Evolutionary conservation across 495 filamentous ascomycete species (phyloP).

Genomic region (Glutinoglossum americanum): DNA sequence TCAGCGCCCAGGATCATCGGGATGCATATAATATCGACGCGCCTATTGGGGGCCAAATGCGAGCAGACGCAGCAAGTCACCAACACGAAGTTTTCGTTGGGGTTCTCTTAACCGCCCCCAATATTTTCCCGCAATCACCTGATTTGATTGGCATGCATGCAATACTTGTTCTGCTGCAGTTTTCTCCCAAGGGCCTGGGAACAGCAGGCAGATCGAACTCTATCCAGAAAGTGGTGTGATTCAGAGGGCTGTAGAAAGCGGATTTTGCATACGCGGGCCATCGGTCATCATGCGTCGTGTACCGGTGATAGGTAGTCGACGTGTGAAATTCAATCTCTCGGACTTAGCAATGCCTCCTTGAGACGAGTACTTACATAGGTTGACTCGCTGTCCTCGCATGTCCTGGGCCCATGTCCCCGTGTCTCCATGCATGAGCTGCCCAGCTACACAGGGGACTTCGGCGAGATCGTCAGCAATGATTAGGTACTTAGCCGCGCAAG

Average conservation of each 20-base stretch:
- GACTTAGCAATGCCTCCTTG: too few relatives aligned
- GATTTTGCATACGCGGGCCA: too few relatives aligned
- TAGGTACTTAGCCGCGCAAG: background rate
- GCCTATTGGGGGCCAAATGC: background rate
- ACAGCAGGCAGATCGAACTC: background rate
- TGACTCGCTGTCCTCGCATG: background rate
- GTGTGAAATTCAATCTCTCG: too few relatives aligned
- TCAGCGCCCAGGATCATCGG: background rate
- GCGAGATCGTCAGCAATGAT: background rate
- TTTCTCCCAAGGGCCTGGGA: background rate
- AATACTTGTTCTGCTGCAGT: background rate
- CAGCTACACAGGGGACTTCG: too few relatives aligned
- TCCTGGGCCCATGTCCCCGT: background rate
- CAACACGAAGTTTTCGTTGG: background rate
- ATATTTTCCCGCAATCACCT: background rate
- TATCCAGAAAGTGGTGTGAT: background rate
- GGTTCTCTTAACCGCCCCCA: background rate
- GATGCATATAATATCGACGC: background rate
- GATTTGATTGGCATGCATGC: background rate
- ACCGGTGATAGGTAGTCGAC: too few relatives aligned
- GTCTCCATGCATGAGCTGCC: background rate
- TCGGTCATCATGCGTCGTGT: too few relatives aligned
- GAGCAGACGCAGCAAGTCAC: background rate
- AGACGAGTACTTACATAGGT: background rate
- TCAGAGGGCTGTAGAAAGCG: too few relatives aligned